Conservation (phyloP, 2,329 filamentous ascomycete species). For the Davidsoniella eucalypti region DNA sequence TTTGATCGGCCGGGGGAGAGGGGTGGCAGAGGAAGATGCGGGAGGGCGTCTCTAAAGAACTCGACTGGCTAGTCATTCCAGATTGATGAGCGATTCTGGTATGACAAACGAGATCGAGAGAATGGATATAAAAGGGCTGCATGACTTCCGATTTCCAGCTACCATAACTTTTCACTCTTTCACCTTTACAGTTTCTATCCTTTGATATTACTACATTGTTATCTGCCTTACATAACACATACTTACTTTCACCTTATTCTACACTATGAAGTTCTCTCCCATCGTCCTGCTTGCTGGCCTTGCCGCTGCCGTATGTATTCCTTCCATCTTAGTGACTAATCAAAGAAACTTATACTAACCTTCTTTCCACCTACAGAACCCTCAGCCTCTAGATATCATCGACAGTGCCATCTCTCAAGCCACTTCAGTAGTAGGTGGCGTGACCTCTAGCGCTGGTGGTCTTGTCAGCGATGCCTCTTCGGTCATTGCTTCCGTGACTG, state of each 20-base stretch:
- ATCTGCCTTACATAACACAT: no score
- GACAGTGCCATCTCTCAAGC: slow-evolving; percentile 11
- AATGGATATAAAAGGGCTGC: neutral
- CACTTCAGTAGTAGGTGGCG: slow-evolving; percentile 8
- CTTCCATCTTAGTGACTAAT: neutral
- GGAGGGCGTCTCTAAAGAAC: no score
- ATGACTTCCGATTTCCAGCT: neutral
- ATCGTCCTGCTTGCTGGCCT: slow-evolving; percentile 17
- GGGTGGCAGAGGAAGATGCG: no score
- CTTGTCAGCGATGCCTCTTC: neutral
- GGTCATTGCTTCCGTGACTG: slow-evolving; percentile 6
- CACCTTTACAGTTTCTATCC: neutral
- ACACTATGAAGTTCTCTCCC: slow-evolving; percentile 24
- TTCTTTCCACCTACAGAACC: neutral
- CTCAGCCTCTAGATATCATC: slow-evolving; percentile 5
- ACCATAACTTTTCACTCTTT: neutral
- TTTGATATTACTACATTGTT: no score
- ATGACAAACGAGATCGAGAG: neutral
- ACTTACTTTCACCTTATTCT: slow-evolving; percentile 4
- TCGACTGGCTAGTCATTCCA: no score
- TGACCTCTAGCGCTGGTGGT: slow-evolving; percentile 5
- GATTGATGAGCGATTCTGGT: no score
- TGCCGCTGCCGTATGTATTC: slow-evolving; percentile 19
- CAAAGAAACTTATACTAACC: neutral
- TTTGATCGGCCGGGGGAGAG: no score